Conservation (phyloP, 306 rosid species). For the Rosa chinensis region DNA sequence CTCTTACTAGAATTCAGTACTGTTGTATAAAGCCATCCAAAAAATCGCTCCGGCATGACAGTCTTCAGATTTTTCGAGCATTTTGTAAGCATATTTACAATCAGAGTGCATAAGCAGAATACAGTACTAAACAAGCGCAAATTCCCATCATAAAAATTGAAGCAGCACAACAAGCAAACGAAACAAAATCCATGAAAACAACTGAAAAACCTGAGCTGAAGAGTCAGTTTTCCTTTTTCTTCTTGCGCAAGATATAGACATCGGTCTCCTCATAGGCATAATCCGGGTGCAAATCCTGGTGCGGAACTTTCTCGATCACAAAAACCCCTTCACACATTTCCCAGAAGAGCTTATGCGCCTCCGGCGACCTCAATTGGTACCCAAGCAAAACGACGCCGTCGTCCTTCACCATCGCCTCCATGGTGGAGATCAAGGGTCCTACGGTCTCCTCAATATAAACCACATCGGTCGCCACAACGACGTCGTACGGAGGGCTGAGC, state of each 20-base stretch:
- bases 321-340: constrained; percentile 49
- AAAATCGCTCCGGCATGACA: neutral
- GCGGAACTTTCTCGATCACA: constrained; percentile 58
- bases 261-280: constrained; percentile 80
- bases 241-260: constrained; percentile 65
- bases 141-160: neutral
- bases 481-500: constrained; percentile 60
- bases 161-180: neutral
- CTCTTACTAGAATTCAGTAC: neutral
- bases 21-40: neutral
- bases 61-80: neutral
- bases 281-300: constrained; percentile 62
- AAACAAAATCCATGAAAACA: neutral
- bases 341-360: constrained; percentile 77
- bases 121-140: neutral
- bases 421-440: constrained; percentile 50
- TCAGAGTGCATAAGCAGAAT: too few relatives aligned
- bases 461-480: constrained; percentile 71
- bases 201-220: neutral
- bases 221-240: constrained; percentile 24
- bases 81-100: neutral
- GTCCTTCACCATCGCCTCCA: constrained; percentile 54
- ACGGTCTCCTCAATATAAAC: constrained; percentile 84
- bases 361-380: constrained; percentile 71
- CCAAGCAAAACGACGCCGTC: constrained; percentile 80